A percentile compares a stretch with the other conserved stretches of the same genome.
These are phyloP conservation scores for Aspergillus wentii DNA, from an alignment of 495 filamentous ascomycete species.

Conservation along the genomic window DNA sequence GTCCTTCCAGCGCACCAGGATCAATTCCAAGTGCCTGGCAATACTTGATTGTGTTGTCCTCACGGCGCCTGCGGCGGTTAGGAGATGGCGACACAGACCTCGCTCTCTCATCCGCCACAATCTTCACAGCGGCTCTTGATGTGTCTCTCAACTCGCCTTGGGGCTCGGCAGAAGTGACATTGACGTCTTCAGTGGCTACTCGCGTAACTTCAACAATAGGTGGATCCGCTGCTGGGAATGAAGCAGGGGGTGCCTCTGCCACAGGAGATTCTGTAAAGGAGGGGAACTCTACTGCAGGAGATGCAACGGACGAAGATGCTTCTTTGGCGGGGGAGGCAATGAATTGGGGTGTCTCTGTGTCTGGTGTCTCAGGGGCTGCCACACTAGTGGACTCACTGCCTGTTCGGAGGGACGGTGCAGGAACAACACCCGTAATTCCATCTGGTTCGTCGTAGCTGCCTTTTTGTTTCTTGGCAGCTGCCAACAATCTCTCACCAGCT, in stretches of 20 bases:
- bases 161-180: conserved; percentile 24
- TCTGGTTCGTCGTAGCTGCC: conserved; percentile 59
- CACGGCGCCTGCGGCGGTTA: conserved; percentile 56
- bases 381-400: conserved; percentile 22
- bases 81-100: conserved; percentile 36
- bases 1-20: conserved; percentile 59
- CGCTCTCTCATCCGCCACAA: conserved; percentile 19
- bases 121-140: conserved; percentile 14
- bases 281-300: no score
- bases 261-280: no score
- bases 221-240: conserved; percentile 14
- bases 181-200: conserved; percentile 17
- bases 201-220: conserved; percentile 41
- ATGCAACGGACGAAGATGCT: conserved; percentile 1
- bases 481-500: conserved; percentile 66
- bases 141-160: conserved; percentile 32
- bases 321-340: conserved; percentile 2
- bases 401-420: conserved; percentile 56
- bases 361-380: conserved; percentile 12
- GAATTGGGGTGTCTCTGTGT: conserved; percentile 8
- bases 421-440: conserved; percentile 83
- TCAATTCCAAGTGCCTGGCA: conserved; percentile 73
- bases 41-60: conserved; percentile 73
- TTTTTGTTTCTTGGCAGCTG: conserved; percentile 49
- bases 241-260: conserved; percentile 7